Base-by-base conservation (phyloP, 768 basidiomycete genomes). In the Tremella fuciformis region DNA sequence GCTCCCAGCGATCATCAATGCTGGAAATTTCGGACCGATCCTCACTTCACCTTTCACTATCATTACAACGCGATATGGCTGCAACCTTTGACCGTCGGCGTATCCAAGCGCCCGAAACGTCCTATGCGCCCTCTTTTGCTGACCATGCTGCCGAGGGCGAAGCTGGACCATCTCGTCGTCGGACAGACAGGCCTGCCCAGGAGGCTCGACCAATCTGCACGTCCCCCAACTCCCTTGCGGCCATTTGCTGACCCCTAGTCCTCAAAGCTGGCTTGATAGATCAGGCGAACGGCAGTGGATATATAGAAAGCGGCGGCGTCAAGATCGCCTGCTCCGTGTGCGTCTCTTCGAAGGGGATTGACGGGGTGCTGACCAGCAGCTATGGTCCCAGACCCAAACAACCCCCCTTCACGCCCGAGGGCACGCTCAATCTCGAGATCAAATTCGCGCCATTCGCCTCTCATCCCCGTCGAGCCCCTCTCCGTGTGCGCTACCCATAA, bases 241-340 rank as follows among this genome's bases (percentile, higher is more conserved):
- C 42, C 48, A 49, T 53, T 52, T 25, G 49, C 46, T 37, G 48
- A 55, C 57, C 26, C 38, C 52, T 38, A 99, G 93, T 89, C 77
- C 79, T 99, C 49, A 86, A 92, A 73, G 85, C 90, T 25, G 91
- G 92, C 8, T 79, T 98, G 13, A 91, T 96, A 54, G 87, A 80
- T 61, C 91, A 96, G 78, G 94, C 96, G 0, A 93, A 91, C 71
- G 96, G 96, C 1, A 96, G 92, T 16, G 92, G 91, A 11, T 99
- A 98, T 73, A 88, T 99, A 66, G 96, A 99, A 78, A 88, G 87
- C 0, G 88, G 88, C 57, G 83, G 83, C 55, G 89, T 89, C 0
- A 99, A 99, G 79, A 85, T 99, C 63, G 92, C 91, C 3, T 96
- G 91, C 74, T 91, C 96, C 41, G 89, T 98, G 93, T 97, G 67